phyloP scores from a whole-genome alignment of 306 rosid species.

The Quercus alba region DNA sequence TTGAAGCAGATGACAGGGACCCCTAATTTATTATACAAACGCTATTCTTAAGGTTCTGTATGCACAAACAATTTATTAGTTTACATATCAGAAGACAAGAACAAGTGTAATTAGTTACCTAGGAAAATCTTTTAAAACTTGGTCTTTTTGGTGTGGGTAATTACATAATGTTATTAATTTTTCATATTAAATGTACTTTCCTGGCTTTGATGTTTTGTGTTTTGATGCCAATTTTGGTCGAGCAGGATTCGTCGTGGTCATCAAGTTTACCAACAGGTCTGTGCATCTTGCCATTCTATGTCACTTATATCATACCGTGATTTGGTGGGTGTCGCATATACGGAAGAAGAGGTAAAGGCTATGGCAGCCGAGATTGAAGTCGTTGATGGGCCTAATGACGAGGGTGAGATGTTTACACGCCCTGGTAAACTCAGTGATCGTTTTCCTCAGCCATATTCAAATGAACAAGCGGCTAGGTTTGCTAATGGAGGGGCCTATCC shows the following conservation, averaged over 20 bases:
- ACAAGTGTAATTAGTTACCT: neutral
- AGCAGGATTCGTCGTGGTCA: constrained; percentile 99
- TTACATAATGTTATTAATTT: neutral
- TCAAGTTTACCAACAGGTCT: constrained; percentile 91
- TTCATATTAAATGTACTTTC: neutral
- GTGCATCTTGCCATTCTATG: constrained; percentile 98
- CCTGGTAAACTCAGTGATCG: constrained; percentile 99
- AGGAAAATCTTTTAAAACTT: neutral
- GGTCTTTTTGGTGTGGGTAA: neutral
- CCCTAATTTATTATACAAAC: no score
- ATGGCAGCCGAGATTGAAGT: constrained; percentile 99
- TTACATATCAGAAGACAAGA: no score
- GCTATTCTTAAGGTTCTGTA: no score
- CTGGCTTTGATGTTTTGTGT: constrained; percentile 13
- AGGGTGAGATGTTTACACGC: constrained; percentile 98
- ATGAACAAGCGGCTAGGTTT: constrained; percentile 98
- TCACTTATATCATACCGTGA: constrained; percentile 94
- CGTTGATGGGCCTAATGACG: constrained; percentile 94
- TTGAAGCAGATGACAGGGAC: no score
- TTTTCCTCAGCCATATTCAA: constrained; percentile 89
- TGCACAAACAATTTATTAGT: no score
- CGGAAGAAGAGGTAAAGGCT: constrained; percentile 95
- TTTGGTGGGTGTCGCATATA: constrained; percentile 97
- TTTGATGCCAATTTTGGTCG: constrained; percentile 27
- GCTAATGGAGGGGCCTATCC: constrained; percentile 99